phyloP scores from a whole-genome alignment of 176 grass and related monocot species.

The Zizania latifolia region DNA sequence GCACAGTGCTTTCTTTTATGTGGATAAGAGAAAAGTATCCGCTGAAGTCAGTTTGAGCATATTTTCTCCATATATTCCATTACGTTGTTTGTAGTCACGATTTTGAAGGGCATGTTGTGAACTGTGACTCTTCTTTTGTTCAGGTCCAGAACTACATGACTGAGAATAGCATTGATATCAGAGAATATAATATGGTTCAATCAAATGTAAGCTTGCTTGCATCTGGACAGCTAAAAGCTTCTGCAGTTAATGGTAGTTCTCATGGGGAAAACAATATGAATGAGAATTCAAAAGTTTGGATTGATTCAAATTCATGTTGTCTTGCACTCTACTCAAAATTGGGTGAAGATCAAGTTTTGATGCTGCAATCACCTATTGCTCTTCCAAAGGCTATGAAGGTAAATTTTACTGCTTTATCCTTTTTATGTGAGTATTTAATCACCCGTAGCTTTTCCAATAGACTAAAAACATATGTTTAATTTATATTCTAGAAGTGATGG shows the following conservation, averaged over 20 bases:
- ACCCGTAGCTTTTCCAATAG: neutral
- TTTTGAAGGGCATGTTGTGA: slow-evolving; percentile 6
- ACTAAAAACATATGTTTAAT: neutral
- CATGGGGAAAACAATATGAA: slow-evolving; percentile 25
- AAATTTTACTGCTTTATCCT: too few species aligned
- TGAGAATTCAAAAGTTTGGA: slow-evolving; percentile 61
- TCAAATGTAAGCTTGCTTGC: slow-evolving; percentile 68
- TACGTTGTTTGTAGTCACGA: neutral
- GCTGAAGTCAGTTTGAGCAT: slow-evolving; percentile 44
- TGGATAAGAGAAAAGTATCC: slow-evolving; percentile 80
- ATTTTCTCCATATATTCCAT: neutral
- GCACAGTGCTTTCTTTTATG: slow-evolving; percentile 81
- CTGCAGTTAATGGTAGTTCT: slow-evolving; percentile 8
- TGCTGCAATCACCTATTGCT: too few species aligned
- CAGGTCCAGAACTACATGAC: too few species aligned
- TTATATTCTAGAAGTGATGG: neutral
- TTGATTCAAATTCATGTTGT: too few species aligned
- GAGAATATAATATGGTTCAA: too few species aligned
- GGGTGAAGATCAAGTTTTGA: too few species aligned
- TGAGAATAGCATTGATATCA: too few species aligned
- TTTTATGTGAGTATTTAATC: neutral
- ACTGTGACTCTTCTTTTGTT: neutral
- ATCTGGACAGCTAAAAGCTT: slow-evolving; percentile 51
- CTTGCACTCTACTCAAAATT: too few species aligned
- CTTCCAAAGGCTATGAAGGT: too few species aligned